Evolutionary conservation across 441 rosid genomes (phyloP).

Genomic region (Euphorbia neoarborescens): DNA sequence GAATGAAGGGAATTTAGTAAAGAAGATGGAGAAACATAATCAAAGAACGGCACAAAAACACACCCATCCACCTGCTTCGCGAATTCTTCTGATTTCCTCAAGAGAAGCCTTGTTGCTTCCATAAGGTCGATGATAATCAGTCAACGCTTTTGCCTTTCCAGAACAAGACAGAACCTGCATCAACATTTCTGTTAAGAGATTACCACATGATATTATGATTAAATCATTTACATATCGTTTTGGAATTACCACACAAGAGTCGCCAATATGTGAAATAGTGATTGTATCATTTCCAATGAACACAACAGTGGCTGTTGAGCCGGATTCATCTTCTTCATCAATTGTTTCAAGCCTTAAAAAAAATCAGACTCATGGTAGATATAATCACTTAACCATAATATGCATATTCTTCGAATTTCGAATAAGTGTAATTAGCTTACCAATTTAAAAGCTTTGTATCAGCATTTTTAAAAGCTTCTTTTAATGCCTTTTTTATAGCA

Average conservation of each 20-base stretch:
- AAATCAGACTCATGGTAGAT: conserved; percentile 26
- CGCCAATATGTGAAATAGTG: conserved; percentile 75
- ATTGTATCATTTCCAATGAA: conserved; percentile 48
- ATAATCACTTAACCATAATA: conserved; percentile 9
- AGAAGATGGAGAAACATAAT: conserved; percentile 1
- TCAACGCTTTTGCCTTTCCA: conserved; percentile 58
- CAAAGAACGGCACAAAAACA: conserved; percentile 43
- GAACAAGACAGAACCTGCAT: conserved; percentile 69
- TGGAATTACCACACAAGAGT: conserved; percentile 59
- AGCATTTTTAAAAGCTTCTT: conserved; percentile 55
- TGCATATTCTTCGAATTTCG: not conserved
- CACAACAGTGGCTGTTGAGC: conserved; percentile 76
- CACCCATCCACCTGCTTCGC: conserved; percentile 99
- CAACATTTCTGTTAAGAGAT: conserved; percentile 14
- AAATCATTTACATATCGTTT: not conserved
- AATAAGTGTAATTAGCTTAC: conserved; percentile 30
- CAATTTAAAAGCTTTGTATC: conserved; percentile 57
- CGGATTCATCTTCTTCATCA: conserved; percentile 62
- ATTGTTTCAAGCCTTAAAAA: conserved; percentile 52
- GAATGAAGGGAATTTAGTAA: not conserved
- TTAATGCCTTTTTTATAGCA: conserved; percentile 41
- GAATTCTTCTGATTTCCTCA: conserved; percentile 70
- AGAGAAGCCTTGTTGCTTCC: conserved; percentile 65
- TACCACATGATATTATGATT: not conserved
- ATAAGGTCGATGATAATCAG: conserved; percentile 76